Evolutionary conservation across 2,329 filamentous ascomycete genomes (phyloP), one percentile per base, ranked within the genome.

Genomic region (Botrytis paeoniae): DNA sequence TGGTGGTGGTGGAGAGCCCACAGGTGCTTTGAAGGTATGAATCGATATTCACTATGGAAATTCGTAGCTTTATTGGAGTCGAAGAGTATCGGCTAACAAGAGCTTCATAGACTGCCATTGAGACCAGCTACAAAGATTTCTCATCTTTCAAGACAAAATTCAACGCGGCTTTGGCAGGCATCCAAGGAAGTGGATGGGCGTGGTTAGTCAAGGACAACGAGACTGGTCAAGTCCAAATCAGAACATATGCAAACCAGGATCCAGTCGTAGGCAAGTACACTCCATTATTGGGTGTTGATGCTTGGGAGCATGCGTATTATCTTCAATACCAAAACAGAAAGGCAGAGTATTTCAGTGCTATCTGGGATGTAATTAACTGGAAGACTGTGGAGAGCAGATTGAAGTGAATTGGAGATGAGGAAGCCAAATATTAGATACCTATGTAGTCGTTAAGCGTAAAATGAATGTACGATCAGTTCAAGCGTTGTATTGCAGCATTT

Each of bases 341-440:
- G 90, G 94, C 92, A 73, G 94, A 97, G 86, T 97, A 97, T 87
- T 97, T 97, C 84, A 89, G 89, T 80, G 93, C 93, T 74, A 92
- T 97, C 82, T 97, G 95, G 95, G 93, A 97, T 78, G 94, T 97
- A 68, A 86, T 97, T 83, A 97, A 97, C 90, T 98, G 95, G 95
- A 94, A 94, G 89, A 89, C 92, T 45, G 95, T 94, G 62, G 91
- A 93, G 82, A 89, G 91, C 86, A 89, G 93, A 77, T 94, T 93
- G 81, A 84, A 85, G 78, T 78, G 75, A 73, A 54, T 25, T 9
- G 22, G 45, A 18, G n/a, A 64, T 25, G 16, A 29, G 32, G 4
- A 41, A 22, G 10, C 10, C 6, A 32, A 41, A 41, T 16, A 32
- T n/a, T 25, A 68, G 48, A 69, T 57, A 69, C 48, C 48, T 68